Percentiles rank a stretch among this genome's conserved stretches.
Conservation (phyloP, 1,284 basidiomycete genomes). For the Tremellales sp. region DNA sequence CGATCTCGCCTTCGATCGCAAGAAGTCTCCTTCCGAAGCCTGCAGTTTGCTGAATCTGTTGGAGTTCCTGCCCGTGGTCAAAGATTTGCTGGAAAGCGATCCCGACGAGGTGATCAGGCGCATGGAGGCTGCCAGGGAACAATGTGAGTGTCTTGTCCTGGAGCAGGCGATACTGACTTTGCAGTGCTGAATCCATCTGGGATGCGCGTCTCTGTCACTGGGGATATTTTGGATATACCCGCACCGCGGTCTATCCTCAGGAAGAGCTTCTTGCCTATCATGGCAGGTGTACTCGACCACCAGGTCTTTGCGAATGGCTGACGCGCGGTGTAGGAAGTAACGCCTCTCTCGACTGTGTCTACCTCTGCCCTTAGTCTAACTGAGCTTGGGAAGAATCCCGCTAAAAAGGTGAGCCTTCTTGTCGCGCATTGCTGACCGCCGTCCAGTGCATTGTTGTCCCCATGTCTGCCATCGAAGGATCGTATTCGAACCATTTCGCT, state of each 20-base stretch:
- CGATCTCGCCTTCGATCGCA: conserved; percentile 63
- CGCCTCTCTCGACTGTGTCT: conserved; percentile 63
- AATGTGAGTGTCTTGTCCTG: conserved; percentile 55
- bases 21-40: conserved; percentile 68
- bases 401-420: conserved; percentile 57
- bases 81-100: conserved; percentile 66
- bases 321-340: conserved; percentile 50
- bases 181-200: conserved; percentile 74
- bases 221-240: conserved; percentile 70
- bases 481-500: conserved; percentile 75
- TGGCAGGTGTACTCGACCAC: conserved; percentile 58
- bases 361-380: conserved; percentile 69
- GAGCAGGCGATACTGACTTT: conserved; percentile 3
- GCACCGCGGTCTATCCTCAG: conserved; percentile 69
- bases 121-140: conserved; percentile 67
- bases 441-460: conserved; percentile 75
- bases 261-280: conserved; percentile 62
- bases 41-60: conserved; percentile 69
- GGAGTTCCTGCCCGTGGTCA: conserved; percentile 74
- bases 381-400: conserved; percentile 66
- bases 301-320: conserved; percentile 5
- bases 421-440: neutral
- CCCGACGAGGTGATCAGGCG: conserved; percentile 68
- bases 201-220: conserved; percentile 81
- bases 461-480: conserved; percentile 90